Evolutionary conservation across 441 rosid species (phyloP), one percentile per base, ranked within the genome.

Genomic region (Corymbia citriodora): DNA sequence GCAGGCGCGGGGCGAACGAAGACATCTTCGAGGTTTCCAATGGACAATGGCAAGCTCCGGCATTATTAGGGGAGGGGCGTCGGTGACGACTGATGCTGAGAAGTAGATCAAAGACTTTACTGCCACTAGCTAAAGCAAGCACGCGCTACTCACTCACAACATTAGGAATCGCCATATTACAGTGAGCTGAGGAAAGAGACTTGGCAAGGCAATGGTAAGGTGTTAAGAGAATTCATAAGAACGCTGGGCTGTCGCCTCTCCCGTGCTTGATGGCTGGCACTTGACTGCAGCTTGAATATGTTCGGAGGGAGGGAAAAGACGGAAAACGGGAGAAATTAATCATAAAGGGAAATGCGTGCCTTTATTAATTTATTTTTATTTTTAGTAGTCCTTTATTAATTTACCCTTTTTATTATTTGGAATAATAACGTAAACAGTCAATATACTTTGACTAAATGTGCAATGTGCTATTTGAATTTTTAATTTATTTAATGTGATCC

Each of bases 1-100:
- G 50, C 29, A 74, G 0, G 2, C 29, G 40, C 29, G 16, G 0
- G 2, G 9, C 6, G 1, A 65, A 65, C 1, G 6, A 65, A n/a
- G 74, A 65, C 6, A 3, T 65, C 74, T 31, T 65, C 2, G 10
- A 16, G 74, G 74, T 65, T 65, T 65, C 10, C 31, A 65, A n/a
- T n/a, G 36, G 72, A 65, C 36, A 65, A n/a, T 15, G 14, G 72
- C 36, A 14, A n/a, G 36, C 72, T 65, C 2, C 10, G 2, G 10
- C 0, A 8, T 65, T 36, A 65, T 65, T 10, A 4, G 10, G 45
- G 49, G 49, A 72, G 82, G 49, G 27, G 16, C 16, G 14, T 10
- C 4, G 12, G 9, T 7, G 15, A 72, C 8, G 15, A 36, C 29
- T 23, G 25, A 11, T 36, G 82, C 82, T 19, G 45, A 40, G 45